Percentiles rank a stretch among this genome's conserved stretches.
phyloP scores from a whole-genome alignment of 768 basidiomycete genomes.

The Suillus alpinus region DNA sequence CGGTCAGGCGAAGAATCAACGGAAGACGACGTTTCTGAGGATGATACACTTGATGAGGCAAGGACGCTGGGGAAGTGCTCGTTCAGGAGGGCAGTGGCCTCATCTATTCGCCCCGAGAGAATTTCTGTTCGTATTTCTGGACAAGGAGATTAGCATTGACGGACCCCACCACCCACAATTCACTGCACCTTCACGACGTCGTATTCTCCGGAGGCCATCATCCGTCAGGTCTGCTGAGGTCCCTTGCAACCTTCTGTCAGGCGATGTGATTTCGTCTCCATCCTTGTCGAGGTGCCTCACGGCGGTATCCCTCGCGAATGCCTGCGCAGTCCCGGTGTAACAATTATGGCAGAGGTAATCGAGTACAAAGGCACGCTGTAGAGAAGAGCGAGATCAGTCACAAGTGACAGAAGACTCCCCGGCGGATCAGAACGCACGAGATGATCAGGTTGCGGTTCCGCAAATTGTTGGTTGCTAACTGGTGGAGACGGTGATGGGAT shows the following conservation, averaged over 20 bases:
- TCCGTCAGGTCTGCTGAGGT: constrained; percentile 31
- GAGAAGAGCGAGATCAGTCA: background rate
- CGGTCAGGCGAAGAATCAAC: constrained; percentile 29
- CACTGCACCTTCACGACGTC: constrained; percentile 52
- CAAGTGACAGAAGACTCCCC: background rate
- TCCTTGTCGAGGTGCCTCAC: constrained; percentile 65
- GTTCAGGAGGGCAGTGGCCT: constrained; percentile 65
- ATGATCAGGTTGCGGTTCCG: constrained; percentile 40
- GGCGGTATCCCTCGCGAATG: constrained; percentile 62
- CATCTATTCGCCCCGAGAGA: constrained; percentile 71
- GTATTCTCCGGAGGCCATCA: constrained; percentile 42
- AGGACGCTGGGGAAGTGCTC: constrained; percentile 76
- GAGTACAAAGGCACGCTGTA: constrained; percentile 65
- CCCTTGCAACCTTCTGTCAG: constrained; percentile 19
- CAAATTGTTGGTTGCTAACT: constrained; percentile 21
- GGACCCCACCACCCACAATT: background rate
- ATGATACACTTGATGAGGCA: constrained; percentile 16
- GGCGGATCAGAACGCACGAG: constrained; percentile 34
- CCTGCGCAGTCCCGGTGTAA: constrained; percentile 67
- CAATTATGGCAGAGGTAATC: constrained; percentile 77
- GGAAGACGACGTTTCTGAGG: constrained; percentile 11
- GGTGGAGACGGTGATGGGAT: background rate
- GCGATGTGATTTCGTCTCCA: constrained; percentile 57
- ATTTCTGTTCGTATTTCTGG: constrained; percentile 71
- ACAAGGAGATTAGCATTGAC: constrained; percentile 3